Conservation (phyloP, 2,329 filamentous ascomycete species). For the Cercospora zeae-maydis region DNA sequence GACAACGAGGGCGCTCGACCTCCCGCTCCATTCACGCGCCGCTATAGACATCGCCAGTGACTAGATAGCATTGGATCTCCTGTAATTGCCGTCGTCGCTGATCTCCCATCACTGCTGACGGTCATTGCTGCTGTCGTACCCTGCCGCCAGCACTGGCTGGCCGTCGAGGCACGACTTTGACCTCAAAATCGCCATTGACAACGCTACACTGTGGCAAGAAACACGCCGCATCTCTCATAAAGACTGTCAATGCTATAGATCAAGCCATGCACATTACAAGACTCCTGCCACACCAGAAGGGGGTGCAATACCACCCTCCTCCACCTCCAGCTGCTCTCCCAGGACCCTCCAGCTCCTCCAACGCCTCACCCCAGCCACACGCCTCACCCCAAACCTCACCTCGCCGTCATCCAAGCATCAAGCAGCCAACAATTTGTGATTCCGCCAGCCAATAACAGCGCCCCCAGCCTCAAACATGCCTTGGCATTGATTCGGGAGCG, state of each 20-base stretch:
- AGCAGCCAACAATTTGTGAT: not conserved
- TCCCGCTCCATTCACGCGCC: not conserved
- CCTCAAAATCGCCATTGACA: not conserved
- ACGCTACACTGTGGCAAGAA: not conserved
- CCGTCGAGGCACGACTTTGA: not conserved
- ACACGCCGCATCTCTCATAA: not conserved
- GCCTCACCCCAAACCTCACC: not conserved
- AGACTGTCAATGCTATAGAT: not conserved
- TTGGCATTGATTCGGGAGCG: too few species aligned
- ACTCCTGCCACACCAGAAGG: not conserved
- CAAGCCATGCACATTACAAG: not conserved
- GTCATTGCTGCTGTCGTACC: not conserved
- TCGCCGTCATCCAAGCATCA: not conserved
- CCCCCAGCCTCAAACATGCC: not conserved
- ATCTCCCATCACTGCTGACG: not conserved
- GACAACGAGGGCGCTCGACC: not conserved
- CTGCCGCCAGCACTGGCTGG: not conserved
- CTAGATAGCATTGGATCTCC: not conserved
- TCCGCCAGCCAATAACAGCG: not conserved
- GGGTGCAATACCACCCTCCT: not conserved
- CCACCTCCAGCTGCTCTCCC: not conserved
- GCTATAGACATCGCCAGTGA: not conserved
- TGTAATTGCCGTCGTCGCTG: not conserved
- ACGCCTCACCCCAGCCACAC: not conserved
- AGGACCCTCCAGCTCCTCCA: not conserved